Evolutionary conservation across 257 asterid genomes (phyloP), one percentile per base, ranked within the genome.

Genomic region (Nicotiana paniculata): DNA sequence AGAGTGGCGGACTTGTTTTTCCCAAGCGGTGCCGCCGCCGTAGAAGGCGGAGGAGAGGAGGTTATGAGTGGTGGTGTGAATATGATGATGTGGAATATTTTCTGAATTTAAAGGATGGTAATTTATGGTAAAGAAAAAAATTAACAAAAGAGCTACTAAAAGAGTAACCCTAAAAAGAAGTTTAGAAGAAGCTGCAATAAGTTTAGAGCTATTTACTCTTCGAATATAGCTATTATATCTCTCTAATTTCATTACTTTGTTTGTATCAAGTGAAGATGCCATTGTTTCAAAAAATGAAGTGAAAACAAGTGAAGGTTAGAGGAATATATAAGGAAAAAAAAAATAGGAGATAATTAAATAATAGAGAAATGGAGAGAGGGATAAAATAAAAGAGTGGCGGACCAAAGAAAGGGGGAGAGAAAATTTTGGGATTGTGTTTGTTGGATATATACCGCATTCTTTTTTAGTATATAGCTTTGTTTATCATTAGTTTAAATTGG

Each of bases 121-220:
- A 79, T 92, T 93, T 79, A 95, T 76, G 1, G 95, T 90, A 88
- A 95, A 95, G 89, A 93, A 92, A 82, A 95, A 87, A 83, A 95
- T 91, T 8, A 95, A 85, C 85, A 95, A 13, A 9, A 95, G 70
- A 65, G 99, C 97, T 70, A 90, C 92, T 63, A 95, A 89, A 75
- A 95, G 98, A 57, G 99, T 91, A 48, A 88, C 89, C 26, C 98
- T 92, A 90, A 95, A 93, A 78, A 95, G 96, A 85, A 95, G 91
- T 70, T 93, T 95, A 7, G 98, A 95, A 26, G 97, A 94, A 2
- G 97, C 98, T 58, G 91, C 94, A 75, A 94, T 86, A 75, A 93
- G 90, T 62, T 91, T 91, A 0, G 95, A 91, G 89, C 92, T 90
- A 92, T 91, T 90, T 13, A 94, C 91, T 82, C 90, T 92, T 80